A percentile compares a stretch with the other conserved stretches of the same genome.
Evolutionary conservation across 495 filamentous ascomycete species (phyloP).

Genomic region (Lentithecium fluviatile): DNA sequence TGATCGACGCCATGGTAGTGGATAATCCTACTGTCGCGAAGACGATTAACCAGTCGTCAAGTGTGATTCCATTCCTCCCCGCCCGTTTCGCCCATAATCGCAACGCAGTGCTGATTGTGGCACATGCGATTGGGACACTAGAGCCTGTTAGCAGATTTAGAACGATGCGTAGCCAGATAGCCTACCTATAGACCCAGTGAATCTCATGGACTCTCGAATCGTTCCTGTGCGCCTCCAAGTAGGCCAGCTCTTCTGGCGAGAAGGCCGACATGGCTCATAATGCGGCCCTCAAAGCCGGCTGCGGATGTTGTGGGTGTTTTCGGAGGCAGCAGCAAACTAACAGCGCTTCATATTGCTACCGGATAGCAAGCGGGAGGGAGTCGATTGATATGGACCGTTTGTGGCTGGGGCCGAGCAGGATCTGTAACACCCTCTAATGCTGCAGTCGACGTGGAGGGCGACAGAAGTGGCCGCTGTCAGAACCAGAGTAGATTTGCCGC

Average conservation of each 20-base stretch:
- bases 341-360: neutral
- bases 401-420: neutral
- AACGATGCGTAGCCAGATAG: too few species aligned
- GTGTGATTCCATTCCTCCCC: slow-evolving; percentile 30
- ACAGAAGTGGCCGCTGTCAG: neutral
- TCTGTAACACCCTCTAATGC: neutral
- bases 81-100: slow-evolving; percentile 27
- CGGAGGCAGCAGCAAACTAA: slow-evolving; percentile 4
- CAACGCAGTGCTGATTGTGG: slow-evolving; percentile 14
- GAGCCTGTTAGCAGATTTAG: too few species aligned
- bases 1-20: neutral
- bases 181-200: slow-evolving; percentile 20
- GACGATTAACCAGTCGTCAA: slow-evolving; percentile 33
- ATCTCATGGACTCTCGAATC: slow-evolving; percentile 26
- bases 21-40: slow-evolving; percentile 31
- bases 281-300: neutral
- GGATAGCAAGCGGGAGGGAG: neutral
- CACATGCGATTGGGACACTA: slow-evolving; percentile 19
- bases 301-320: slow-evolving; percentile 5
- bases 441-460: neutral
- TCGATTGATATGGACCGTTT: neutral
- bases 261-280: slow-evolving; percentile 29
- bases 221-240: slow-evolving; percentile 30
- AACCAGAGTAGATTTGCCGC: neutral
- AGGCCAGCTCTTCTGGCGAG: slow-evolving; percentile 32